Percentiles rank a stretch among this genome's conserved stretches.
Evolutionary conservation across 352 stramenopile species (phyloP).

Genomic region (Saprolegnia parasitica): DNA sequence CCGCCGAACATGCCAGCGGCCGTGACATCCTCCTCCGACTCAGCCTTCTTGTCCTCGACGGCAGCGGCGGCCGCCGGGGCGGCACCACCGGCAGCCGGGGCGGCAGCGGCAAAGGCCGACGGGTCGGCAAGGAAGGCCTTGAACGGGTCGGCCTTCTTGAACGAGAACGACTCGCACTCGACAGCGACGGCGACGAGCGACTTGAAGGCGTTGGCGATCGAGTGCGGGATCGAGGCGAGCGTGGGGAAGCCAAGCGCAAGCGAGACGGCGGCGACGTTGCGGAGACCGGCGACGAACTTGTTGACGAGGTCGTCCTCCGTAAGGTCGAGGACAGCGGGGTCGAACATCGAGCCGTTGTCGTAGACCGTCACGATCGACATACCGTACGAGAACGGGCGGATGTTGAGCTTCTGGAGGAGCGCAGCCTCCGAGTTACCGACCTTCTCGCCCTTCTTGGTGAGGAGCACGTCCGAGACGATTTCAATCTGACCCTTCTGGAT

Average conservation of each 20-base stretch:
- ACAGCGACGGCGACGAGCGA: slow-evolving; percentile 94
- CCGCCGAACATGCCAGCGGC: slow-evolving; percentile 78
- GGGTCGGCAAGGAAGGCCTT: slow-evolving; percentile 95
- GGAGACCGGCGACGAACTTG: slow-evolving; percentile 94
- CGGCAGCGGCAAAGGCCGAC: slow-evolving; percentile 88
- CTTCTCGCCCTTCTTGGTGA: slow-evolving; percentile 95
- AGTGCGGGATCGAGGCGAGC: slow-evolving; percentile 97
- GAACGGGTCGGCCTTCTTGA: slow-evolving; percentile 95
- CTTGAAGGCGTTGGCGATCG: slow-evolving; percentile 99
- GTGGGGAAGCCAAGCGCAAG: slow-evolving; percentile 96
- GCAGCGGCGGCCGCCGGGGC: slow-evolving; percentile 47
- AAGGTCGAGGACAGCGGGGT: slow-evolving; percentile 97
- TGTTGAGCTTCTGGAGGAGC: slow-evolving; percentile 98
- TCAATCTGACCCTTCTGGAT: slow-evolving; percentile 99
- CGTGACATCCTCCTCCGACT: slow-evolving; percentile 60
- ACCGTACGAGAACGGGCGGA: slow-evolving; percentile 99
- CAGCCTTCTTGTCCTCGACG: slow-evolving; percentile 50
- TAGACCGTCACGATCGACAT: slow-evolving; percentile 96
- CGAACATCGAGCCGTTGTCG: slow-evolving; percentile 98
- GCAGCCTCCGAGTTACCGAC: slow-evolving; percentile 98
- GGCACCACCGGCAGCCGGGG: slow-evolving; percentile 74
- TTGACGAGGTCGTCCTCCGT: slow-evolving; percentile 95
- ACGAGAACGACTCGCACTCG: slow-evolving; percentile 95
- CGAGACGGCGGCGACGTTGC: slow-evolving; percentile 93
- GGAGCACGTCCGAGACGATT: slow-evolving; percentile 95